Evolutionary conservation across 495 filamentous ascomycete genomes (phyloP).

Genomic region (Penicillium cinerascens): DNA sequence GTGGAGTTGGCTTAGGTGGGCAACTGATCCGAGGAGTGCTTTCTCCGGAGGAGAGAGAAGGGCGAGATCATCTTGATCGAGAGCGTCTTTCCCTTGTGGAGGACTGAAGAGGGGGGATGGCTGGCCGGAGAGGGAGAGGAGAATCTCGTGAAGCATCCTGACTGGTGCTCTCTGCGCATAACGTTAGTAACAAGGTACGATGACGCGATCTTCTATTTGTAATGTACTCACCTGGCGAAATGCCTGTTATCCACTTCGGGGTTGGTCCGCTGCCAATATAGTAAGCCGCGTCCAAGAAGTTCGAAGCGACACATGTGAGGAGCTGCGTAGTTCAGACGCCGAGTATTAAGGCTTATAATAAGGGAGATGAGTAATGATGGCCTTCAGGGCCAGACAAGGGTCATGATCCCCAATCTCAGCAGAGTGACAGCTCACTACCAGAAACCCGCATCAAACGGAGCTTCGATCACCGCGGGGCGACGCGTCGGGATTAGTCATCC

Average conservation of each 20-base stretch:
- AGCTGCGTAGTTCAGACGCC: background rate
- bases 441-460: background rate
- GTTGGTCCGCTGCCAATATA: constrained; percentile 41
- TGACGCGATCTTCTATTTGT: background rate
- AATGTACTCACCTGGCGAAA: constrained; percentile 20
- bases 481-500: constrained; percentile 15
- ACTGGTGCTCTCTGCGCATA: constrained; percentile 23
- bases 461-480: constrained; percentile 9
- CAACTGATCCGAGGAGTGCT: constrained; percentile 73
- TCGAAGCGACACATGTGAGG: constrained; percentile 52
- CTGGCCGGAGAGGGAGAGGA: constrained; percentile 91
- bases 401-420: constrained; percentile 2
- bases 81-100: constrained; percentile 32
- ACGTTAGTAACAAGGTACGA: background rate
- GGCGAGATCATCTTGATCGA: constrained; percentile 40
- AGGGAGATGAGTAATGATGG: background rate
- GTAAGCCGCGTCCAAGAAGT: constrained; percentile 43
- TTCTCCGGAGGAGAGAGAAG: constrained; percentile 74
- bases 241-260: constrained; percentile 18
- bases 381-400: background rate
- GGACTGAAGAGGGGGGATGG: constrained; percentile 76
- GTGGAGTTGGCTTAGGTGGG: constrained; percentile 72
- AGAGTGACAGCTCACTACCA: background rate
- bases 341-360: background rate
- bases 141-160: constrained; percentile 93